These are phyloP conservation scores for Leishmania tarentolae DNA, from an alignment of 208 protist species.

Conservation along the genomic window DNA sequence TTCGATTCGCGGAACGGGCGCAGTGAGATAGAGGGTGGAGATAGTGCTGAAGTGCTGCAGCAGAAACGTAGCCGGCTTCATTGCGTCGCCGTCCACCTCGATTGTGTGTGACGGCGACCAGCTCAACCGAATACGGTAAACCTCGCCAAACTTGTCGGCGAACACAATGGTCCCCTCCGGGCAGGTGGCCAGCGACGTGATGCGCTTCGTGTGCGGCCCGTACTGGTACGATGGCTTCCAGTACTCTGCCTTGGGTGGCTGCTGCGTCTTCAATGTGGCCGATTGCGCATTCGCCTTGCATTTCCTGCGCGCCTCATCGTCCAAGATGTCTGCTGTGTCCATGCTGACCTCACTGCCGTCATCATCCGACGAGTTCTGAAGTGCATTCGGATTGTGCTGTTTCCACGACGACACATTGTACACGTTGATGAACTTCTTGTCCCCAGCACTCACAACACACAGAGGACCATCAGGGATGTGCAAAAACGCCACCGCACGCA, in stretches of 20 bases:
- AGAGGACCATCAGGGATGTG: slow-evolving; percentile 61
- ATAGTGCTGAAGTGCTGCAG: slow-evolving; percentile 90
- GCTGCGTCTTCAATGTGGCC: slow-evolving; percentile 10
- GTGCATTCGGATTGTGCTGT: slow-evolving; percentile 38
- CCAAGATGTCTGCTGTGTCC: slow-evolving; percentile 15
- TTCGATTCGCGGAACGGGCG: slow-evolving; percentile 50
- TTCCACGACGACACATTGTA: slow-evolving; percentile 61
- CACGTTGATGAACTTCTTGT: slow-evolving; percentile 81
- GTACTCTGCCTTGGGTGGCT: slow-evolving; percentile 27
- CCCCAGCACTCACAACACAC: slow-evolving; percentile 75
- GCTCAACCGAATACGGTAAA: slow-evolving; percentile 65
- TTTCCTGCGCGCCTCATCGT: slow-evolving; percentile 4
- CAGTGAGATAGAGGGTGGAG: slow-evolving; percentile 62
- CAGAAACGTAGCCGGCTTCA: slow-evolving; percentile 51
- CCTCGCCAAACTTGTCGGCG: slow-evolving; percentile 91
- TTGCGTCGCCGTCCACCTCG: slow-evolving; percentile 47
- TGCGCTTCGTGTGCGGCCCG: slow-evolving; percentile 84
- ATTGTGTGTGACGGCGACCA: slow-evolving; percentile 57
- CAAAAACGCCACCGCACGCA: slow-evolving; percentile 69
- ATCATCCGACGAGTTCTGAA: slow-evolving; percentile 30
- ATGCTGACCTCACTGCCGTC: slow-evolving; percentile 13
- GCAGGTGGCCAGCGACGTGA: slow-evolving; percentile 60
- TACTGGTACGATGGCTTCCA: slow-evolving; percentile 63
- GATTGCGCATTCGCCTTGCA: background rate
- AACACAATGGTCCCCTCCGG: slow-evolving; percentile 75